Conservation (phyloP, 345 rosid species). For the Aegle marmelos region DNA sequence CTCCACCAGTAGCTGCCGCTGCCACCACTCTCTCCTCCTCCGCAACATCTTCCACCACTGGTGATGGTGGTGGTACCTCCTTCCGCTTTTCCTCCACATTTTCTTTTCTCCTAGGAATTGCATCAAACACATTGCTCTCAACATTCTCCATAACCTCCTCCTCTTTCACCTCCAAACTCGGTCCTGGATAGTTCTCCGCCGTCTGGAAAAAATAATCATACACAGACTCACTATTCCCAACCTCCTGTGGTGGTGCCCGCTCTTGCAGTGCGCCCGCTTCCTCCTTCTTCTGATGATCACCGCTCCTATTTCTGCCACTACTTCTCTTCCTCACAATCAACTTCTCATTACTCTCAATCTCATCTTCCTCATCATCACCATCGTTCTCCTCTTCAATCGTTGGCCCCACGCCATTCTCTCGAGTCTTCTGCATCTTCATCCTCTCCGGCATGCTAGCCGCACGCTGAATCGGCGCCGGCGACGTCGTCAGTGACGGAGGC, state of each 20-base stretch:
- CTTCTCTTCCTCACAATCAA: conserved; percentile 56
- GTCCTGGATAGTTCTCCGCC: conserved; percentile 50
- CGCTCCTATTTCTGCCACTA: conserved; percentile 35
- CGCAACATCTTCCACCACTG: neutral
- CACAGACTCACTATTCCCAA: conserved; percentile 12
- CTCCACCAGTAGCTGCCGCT: conserved; percentile 7
- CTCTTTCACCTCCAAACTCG: conserved; percentile 49
- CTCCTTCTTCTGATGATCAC: conserved; percentile 13
- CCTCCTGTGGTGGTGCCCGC: neutral
- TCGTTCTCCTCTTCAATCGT: conserved; percentile 64
- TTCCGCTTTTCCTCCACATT: conserved; percentile 11
- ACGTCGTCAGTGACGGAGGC: neutral
- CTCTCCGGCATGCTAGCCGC: conserved; percentile 85
- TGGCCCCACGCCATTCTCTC: conserved; percentile 39
- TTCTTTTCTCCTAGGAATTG: conserved; percentile 35
- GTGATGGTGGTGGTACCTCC: neutral
- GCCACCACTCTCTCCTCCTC: conserved; percentile 19
- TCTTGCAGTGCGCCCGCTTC: neutral
- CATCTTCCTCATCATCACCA: conserved; percentile 42
- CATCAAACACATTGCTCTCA: conserved; percentile 34
- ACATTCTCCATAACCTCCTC: conserved; percentile 25
- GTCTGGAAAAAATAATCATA: conserved; percentile 44
- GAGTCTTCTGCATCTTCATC: conserved; percentile 51
- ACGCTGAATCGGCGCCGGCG: conserved; percentile 45
- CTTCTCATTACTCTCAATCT: conserved; percentile 25